These are phyloP conservation scores for Colletotrichum sp. DNA, from an alignment of 2,329 filamentous ascomycete genomes.

Conservation along the genomic window DNA sequence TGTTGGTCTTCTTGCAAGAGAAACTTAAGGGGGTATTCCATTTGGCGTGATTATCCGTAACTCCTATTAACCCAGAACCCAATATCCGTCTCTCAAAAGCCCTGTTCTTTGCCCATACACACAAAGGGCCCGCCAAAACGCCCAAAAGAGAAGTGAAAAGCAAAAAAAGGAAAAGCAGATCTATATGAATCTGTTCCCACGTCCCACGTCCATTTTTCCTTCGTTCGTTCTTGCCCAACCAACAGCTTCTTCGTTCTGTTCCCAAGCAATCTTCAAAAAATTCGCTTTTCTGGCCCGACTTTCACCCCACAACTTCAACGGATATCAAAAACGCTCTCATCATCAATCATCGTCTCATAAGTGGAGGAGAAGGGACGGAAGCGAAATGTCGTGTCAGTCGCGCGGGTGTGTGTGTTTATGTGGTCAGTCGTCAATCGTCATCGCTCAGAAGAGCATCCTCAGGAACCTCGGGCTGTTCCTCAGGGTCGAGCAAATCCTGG, in stretches of 20 bases:
- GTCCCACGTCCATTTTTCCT: background rate
- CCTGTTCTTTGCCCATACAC: background rate
- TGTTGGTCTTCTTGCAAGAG: background rate
- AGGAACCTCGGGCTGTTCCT: background rate
- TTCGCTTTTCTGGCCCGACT: background rate
- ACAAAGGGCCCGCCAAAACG: background rate
- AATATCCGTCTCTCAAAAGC: background rate
- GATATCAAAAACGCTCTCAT: background rate
- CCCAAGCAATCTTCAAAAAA: background rate
- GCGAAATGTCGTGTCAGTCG: background rate
- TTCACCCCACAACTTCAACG: background rate
- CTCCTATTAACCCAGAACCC: background rate
- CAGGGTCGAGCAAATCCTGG: conserved; percentile 15
- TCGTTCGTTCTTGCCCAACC: background rate
- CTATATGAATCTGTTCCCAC: background rate
- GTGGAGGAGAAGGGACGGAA: background rate
- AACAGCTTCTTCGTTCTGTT: background rate
- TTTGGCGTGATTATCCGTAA: background rate
- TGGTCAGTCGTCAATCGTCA: conserved; percentile 1
- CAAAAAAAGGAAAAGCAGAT: background rate
- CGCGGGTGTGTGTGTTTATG: too few species aligned
- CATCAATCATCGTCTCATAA: background rate
- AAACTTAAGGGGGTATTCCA: background rate
- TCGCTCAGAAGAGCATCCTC: conserved; percentile 12
- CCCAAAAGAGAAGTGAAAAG: background rate